Evolutionary conservation across 1,139 yeast species (phyloP).

Genomic region (Pichia sp.): DNA sequence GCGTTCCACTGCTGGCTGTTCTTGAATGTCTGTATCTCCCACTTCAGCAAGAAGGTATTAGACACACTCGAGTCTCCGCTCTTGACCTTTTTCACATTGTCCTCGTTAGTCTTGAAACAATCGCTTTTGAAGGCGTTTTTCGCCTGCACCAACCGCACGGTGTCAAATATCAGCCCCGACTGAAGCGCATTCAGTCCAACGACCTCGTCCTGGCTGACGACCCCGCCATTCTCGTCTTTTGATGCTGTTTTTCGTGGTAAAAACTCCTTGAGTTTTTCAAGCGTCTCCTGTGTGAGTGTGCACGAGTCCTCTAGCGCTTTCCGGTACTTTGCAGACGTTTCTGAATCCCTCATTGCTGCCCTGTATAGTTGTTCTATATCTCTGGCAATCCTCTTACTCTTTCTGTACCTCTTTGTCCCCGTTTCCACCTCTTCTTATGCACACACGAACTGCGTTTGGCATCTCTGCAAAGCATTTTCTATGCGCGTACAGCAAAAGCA

Average conservation of each 20-base stretch:
- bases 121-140: conserved; percentile 24
- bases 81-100: conserved; percentile 15
- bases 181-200: conserved; percentile 17
- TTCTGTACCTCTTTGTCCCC: not conserved
- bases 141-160: conserved; percentile 17
- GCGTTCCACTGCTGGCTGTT: conserved; percentile 18
- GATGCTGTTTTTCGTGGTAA: not conserved
- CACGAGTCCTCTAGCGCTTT: conserved; percentile 18
- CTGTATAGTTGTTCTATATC: not conserved
- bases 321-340: conserved; percentile 9
- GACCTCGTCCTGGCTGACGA: not conserved
- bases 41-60: conserved; percentile 19
- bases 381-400: too few relatives aligned
- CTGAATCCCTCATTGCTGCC: conserved; percentile 2
- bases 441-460: not conserved
- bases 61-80: conserved; percentile 20
- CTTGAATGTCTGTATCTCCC: conserved; percentile 21
- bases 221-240: not conserved
- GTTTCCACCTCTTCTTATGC: not conserved
- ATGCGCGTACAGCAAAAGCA: not conserved
- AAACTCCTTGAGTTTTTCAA: conserved; percentile 10
- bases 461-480: not conserved
- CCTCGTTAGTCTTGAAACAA: conserved; percentile 16
- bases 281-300: conserved; percentile 10
- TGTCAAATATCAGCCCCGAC: conserved; percentile 21